Conservation (phyloP, 2,329 filamentous ascomycete species). For the Leptodontidium sp. region DNA sequence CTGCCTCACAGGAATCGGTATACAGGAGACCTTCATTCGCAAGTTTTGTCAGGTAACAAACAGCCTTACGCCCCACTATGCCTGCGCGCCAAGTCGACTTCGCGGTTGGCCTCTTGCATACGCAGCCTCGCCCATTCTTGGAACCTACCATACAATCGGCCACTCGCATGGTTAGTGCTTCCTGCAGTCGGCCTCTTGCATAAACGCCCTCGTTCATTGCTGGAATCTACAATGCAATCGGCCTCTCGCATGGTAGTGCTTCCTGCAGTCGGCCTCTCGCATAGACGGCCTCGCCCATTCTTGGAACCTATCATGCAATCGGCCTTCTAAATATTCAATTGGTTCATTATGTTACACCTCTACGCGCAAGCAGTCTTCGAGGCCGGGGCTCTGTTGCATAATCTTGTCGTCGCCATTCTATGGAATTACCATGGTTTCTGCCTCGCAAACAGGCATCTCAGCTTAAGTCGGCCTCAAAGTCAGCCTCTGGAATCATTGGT, state of each 20-base stretch:
- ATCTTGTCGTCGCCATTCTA: background rate
- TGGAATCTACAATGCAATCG: no score
- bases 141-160: background rate
- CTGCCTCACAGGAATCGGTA: slow-evolving; percentile 11
- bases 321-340: slow-evolving; percentile 10
- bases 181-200: slow-evolving; percentile 10
- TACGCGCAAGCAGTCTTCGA: background rate
- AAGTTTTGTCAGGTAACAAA: background rate
- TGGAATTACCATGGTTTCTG: slow-evolving; percentile 9
- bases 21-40: slow-evolving; percentile 11
- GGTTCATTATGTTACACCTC: background rate
- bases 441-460: slow-evolving; percentile 7
- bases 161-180: slow-evolving; percentile 11
- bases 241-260: no score
- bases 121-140: background rate
- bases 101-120: slow-evolving; percentile 11
- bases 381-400: background rate
- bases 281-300: background rate
- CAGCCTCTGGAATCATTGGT: slow-evolving; percentile 5
- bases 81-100: slow-evolving; percentile 9
- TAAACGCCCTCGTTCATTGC: no score
- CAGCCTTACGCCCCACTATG: background rate
- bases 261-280: no score
- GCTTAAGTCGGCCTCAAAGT: slow-evolving; percentile 8
- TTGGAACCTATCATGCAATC: background rate